Evolutionary conservation across 345 rosid species (phyloP).

Genomic region (Clausena lansium): DNA sequence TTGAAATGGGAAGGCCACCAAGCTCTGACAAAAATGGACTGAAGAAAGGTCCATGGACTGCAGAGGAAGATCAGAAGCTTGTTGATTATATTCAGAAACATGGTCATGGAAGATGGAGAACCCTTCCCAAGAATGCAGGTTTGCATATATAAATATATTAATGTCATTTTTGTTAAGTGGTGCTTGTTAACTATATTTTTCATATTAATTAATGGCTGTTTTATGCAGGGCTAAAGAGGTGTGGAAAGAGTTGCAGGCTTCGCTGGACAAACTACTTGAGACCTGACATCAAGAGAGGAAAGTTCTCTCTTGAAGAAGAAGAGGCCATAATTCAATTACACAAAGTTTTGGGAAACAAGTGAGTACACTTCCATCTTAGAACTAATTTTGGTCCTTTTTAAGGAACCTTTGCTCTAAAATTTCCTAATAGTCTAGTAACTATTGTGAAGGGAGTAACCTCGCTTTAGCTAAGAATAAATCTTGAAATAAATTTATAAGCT

Average conservation of each 20-base stretch:
- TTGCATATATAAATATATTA: neutral
- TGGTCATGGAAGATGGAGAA: slow-evolving; percentile 85
- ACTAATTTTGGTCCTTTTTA: too few species aligned
- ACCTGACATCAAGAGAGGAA: slow-evolving; percentile 84
- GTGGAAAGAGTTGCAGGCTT: slow-evolving; percentile 90
- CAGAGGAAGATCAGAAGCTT: slow-evolving; percentile 77
- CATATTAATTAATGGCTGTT: neutral
- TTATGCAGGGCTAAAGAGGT: slow-evolving; percentile 51
- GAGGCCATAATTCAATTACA: slow-evolving; percentile 74
- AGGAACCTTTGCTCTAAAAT: too few species aligned
- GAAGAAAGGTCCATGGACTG: slow-evolving; percentile 93
- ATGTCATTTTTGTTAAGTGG: too few species aligned
- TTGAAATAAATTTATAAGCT: too few species aligned
- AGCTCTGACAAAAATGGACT: slow-evolving; percentile 50
- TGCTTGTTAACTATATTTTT: too few species aligned
- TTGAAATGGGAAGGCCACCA: slow-evolving; percentile 52
- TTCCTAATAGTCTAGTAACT: too few species aligned
- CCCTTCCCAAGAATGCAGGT: slow-evolving; percentile 83
- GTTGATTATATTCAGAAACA: slow-evolving; percentile 58
- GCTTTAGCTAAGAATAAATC: too few species aligned
- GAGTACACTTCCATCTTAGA: slow-evolving; percentile 6
- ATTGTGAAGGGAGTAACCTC: too few species aligned
- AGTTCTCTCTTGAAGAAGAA: slow-evolving; percentile 73
- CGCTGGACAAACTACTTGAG: slow-evolving; percentile 89
- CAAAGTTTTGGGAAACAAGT: slow-evolving; percentile 80